phyloP scores from a whole-genome alignment of 495 filamentous ascomycete genomes.

The Podospora anserina region DNA sequence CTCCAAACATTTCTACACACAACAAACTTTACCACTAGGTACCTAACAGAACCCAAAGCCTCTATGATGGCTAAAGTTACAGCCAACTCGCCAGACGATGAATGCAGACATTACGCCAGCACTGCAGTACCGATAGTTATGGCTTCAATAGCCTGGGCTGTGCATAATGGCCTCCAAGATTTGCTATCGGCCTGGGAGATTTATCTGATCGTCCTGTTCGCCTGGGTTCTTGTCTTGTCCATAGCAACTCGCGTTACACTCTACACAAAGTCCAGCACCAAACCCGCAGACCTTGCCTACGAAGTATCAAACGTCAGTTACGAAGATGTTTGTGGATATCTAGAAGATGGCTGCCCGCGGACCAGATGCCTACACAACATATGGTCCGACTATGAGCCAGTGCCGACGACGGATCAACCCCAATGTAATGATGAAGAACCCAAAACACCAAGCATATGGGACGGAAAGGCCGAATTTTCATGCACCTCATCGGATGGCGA shows the following conservation, averaged over 20 bases:
- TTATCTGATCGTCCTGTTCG: neutral
- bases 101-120: neutral
- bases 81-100: neutral
- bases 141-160: neutral
- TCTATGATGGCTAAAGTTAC: neutral
- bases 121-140: neutral
- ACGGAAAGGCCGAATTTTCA: neutral
- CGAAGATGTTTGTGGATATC: neutral
- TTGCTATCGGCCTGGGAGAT: neutral
- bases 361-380: constrained; percentile 1
- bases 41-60: neutral
- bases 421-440: neutral
- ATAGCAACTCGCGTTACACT: neutral
- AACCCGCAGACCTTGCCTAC: neutral
- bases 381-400: neutral
- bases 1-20: neutral
- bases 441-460: neutral
- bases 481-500: neutral
- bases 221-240: neutral
- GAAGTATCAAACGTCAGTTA: neutral
- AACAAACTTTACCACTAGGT: neutral
- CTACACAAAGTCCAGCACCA: neutral
- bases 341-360: neutral
- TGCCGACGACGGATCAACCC: neutral
- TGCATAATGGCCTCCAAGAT: neutral